A percentile compares a stretch with the other conserved stretches of the same genome.
phyloP scores from a whole-genome alignment of 805 yeast species.

The Cyberlindnera sargentensis region DNA sequence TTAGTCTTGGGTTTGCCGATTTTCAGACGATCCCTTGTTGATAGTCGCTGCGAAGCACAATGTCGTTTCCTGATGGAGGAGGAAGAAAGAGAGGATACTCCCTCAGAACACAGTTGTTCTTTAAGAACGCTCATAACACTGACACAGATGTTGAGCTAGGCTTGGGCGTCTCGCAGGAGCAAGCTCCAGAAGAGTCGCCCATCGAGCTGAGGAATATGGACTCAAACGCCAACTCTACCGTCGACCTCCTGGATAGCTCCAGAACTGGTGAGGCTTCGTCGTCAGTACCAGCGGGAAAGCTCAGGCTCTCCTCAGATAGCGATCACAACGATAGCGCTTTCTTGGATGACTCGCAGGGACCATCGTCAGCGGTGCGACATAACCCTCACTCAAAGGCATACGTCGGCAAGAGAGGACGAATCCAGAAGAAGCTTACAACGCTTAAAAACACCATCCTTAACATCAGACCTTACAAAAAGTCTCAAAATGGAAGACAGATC shows the following conservation, averaged over 20 bases:
- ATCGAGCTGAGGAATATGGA: neutral
- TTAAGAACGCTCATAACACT: constrained; percentile 26
- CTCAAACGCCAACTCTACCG: constrained; percentile 2
- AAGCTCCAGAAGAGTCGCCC: neutral
- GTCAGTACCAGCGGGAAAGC: neutral
- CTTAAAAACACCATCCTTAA: constrained; percentile 38
- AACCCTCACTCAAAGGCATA: constrained; percentile 8
- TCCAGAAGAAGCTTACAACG: constrained; percentile 11
- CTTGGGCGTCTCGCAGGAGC: neutral
- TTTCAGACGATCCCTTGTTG: no score
- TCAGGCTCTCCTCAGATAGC: neutral
- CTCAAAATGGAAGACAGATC: constrained; percentile 68
- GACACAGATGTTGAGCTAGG: constrained; percentile 11
- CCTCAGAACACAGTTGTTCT: constrained; percentile 58
- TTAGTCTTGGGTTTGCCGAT: no score
- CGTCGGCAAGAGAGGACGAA: constrained; percentile 20
- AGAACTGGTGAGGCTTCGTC: neutral
- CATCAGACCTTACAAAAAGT: constrained; percentile 38
- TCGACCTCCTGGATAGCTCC: constrained; percentile 5
- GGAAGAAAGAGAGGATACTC: constrained; percentile 60
- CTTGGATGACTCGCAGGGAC: neutral
- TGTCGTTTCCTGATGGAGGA: constrained; percentile 2
- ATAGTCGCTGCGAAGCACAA: neutral
- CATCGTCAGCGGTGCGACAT: constrained; percentile 2
- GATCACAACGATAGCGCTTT: neutral